Conservation (phyloP, 164 flowering plant genomes). For the Echeveria elegans region DNA sequence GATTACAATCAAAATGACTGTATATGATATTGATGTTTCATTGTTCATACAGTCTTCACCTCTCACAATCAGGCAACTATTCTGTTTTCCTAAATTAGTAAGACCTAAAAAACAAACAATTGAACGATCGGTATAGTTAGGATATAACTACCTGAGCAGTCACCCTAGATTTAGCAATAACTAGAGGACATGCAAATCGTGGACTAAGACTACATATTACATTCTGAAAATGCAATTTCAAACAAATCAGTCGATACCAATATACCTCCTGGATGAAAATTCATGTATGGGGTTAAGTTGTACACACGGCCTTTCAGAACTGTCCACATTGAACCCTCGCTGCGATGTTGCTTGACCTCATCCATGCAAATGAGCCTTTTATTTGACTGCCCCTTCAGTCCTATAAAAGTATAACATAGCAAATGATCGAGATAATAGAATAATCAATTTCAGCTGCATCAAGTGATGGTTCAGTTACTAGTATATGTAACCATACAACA, state of each 20-base stretch:
- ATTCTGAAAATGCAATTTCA: neutral
- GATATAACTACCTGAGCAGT: neutral
- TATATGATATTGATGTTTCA: too few relatives aligned
- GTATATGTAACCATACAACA: too few relatives aligned
- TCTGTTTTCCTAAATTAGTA: too few relatives aligned
- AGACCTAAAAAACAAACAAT: too few relatives aligned
- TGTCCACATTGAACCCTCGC: constrained; percentile 87
- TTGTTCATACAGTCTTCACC: neutral
- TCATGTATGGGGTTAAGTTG: constrained; percentile 88
- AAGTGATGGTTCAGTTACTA: neutral
- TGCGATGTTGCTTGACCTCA: constrained; percentile 76
- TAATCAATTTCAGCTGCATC: neutral
- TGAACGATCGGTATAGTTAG: neutral
- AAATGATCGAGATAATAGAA: neutral
- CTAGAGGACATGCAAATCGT: neutral
- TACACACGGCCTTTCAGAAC: constrained; percentile 94
- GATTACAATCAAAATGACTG: too few relatives aligned
- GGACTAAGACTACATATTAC: neutral
- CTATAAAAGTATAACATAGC: constrained; percentile 14
- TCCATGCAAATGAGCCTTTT: constrained; percentile 69
- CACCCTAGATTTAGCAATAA: neutral
- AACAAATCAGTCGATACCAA: neutral
- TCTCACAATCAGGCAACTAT: neutral
- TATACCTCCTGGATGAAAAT: constrained; percentile 97
- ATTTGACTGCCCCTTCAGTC: constrained; percentile 81